Evolutionary conservation across 31 red algal genomes (phyloP).

Genomic region (Endocladia muricata): DNA sequence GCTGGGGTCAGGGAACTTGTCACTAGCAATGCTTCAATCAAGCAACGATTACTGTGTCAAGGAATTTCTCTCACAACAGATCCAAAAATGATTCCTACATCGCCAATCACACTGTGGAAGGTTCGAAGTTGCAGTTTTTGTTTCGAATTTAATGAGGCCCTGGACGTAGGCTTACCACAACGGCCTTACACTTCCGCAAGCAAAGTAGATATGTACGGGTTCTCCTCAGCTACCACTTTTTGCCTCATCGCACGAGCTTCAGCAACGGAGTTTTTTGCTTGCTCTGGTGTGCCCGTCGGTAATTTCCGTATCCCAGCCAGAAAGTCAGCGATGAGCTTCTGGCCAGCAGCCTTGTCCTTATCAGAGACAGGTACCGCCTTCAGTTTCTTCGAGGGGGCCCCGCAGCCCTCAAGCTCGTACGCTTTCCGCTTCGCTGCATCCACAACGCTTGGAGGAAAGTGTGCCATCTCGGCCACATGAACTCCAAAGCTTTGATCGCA

Average conservation of each 20-base stretch:
- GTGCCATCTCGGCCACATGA: conserved; percentile 92
- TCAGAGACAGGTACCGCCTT: conserved; percentile 24
- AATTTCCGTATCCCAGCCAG: conserved; percentile 33
- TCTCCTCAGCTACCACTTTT: conserved; percentile 24
- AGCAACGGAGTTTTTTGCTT: conserved; percentile 18
- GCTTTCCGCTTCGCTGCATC: conserved; percentile 64
- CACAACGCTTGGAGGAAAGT: conserved; percentile 78
- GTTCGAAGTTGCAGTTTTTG: too few species aligned
- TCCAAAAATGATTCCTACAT: too few species aligned
- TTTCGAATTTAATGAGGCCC: too few species aligned
- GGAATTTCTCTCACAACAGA: too few species aligned
- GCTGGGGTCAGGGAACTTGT: too few species aligned
- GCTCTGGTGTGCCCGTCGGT: conserved; percentile 23
- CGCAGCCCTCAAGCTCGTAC: conserved; percentile 63
- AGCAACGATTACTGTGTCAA: too few species aligned
- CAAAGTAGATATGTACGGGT: conserved; percentile 49
- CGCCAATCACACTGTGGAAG: too few species aligned
- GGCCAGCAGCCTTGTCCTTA: conserved; percentile 23
- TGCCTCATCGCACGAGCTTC: conserved; percentile 26
- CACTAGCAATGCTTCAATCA: too few species aligned
- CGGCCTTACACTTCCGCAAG: conserved; percentile 12
- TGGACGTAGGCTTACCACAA: too few species aligned
- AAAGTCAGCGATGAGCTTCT: conserved; percentile 43
- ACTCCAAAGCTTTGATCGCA: conserved; percentile 96
- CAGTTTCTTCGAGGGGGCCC: conserved; percentile 10